These are phyloP conservation scores for Neurospora sp. DNA, from an alignment of 495 filamentous ascomycete genomes.

Conservation along the genomic window DNA sequence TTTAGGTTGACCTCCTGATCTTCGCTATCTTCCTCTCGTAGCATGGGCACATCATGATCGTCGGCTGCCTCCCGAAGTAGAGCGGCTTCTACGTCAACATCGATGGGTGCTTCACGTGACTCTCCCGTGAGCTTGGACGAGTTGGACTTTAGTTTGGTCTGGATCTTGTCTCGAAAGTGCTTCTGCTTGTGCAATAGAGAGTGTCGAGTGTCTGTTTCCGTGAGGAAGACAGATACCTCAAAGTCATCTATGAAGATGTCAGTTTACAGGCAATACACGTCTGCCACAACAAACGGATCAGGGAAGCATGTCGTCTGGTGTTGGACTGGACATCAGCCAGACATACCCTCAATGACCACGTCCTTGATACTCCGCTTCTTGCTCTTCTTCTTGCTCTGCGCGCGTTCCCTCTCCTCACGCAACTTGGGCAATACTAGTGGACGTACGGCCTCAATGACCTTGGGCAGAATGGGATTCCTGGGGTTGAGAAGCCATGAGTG, in stretches of 20 bases:
- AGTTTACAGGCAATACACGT: background rate
- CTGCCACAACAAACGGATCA: background rate
- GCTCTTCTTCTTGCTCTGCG: conserved; percentile 44
- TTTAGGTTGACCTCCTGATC: conserved; percentile 31
- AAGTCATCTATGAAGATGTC: conserved; percentile 63
- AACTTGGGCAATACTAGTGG: conserved; percentile 84
- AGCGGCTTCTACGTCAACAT: conserved; percentile 30
- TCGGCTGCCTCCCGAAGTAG: conserved; percentile 26
- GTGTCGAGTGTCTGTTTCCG: conserved; percentile 78
- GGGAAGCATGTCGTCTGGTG: background rate
- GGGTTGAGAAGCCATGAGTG: conserved; percentile 73
- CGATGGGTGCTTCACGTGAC: conserved; percentile 40
- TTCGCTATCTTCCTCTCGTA: conserved; percentile 29
- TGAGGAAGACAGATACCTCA: conserved; percentile 88
- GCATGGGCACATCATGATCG: conserved; percentile 28
- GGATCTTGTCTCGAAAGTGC: conserved; percentile 46
- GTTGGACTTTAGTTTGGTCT: conserved; percentile 46
- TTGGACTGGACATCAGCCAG: background rate
- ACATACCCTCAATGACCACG: conserved; percentile 68
- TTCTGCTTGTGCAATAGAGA: conserved; percentile 80
- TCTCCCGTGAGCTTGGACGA: conserved; percentile 47
- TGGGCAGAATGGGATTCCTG: conserved; percentile 61
- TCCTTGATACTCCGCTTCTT: conserved; percentile 76
- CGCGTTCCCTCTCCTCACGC: conserved; percentile 71
- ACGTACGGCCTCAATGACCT: conserved; percentile 71